A percentile compares a stretch with the other conserved stretches of the same genome.
These are phyloP conservation scores for Zygosaccharomyces pseudobailii DNA, from an alignment of 1,139 yeast genomes.

Conservation along the genomic window DNA sequence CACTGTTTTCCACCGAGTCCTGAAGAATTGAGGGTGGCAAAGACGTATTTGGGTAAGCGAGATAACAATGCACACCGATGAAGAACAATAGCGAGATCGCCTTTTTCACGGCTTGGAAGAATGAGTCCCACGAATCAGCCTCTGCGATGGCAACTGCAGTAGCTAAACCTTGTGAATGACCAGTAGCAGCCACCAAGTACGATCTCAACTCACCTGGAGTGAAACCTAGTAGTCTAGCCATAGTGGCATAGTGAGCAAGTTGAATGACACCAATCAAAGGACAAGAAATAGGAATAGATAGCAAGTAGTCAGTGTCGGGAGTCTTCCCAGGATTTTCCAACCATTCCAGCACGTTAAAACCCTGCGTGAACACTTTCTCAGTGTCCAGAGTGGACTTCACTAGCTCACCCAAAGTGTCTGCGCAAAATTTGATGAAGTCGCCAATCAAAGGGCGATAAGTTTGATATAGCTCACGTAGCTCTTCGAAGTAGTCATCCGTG, in stretches of 20 bases:
- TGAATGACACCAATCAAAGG: constrained; percentile 95
- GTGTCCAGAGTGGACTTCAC: constrained; percentile 72
- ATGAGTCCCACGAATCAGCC: constrained; percentile 81
- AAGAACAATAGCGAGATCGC: constrained; percentile 83
- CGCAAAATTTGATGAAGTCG: constrained; percentile 67
- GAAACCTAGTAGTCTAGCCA: constrained; percentile 78
- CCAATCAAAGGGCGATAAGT: constrained; percentile 70
- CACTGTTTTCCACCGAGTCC: constrained; percentile 90
- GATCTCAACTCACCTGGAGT: constrained; percentile 85
- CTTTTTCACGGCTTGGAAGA: constrained; percentile 64
- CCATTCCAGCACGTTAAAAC: constrained; percentile 86
- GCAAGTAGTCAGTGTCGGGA: constrained; percentile 83
- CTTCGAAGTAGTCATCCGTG: constrained; percentile 96
- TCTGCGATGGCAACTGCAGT: constrained; percentile 90
- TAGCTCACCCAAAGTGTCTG: constrained; percentile 61
- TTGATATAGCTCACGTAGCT: constrained; percentile 78
- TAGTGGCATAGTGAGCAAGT: constrained; percentile 84
- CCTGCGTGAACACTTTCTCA: constrained; percentile 88
- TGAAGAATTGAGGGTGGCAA: constrained; percentile 90
- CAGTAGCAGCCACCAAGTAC: constrained; percentile 78
- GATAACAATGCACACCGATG: constrained; percentile 89
- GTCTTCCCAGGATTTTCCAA: constrained; percentile 76
- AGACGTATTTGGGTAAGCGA: constrained; percentile 87
- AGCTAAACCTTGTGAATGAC: constrained; percentile 96
- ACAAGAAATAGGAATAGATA: constrained; percentile 90